Conservation (phyloP, 2,329 filamentous ascomycete genomes). For the Cytospora mali region DNA sequence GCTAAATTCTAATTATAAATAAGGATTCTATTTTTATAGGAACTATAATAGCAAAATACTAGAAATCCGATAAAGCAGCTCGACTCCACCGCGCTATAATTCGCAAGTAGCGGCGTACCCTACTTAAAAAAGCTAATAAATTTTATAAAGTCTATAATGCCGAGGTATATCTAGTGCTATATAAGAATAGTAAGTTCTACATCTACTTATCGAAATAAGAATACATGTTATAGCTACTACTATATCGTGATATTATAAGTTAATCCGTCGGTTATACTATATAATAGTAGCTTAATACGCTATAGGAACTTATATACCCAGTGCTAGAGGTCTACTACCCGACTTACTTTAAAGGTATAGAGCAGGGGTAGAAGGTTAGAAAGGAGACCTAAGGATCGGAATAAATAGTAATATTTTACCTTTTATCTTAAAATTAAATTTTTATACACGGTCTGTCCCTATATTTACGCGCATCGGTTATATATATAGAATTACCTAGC, state of each 20-base stretch:
- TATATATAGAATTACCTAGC: too few relatives aligned
- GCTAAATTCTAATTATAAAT: too few relatives aligned
- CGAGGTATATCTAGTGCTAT: not conserved
- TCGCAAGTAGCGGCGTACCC: not conserved
- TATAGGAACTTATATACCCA: not conserved
- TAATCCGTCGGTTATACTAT: not conserved
- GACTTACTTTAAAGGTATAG: not conserved
- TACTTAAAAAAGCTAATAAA: conserved; percentile 2
- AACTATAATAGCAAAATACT: not conserved
- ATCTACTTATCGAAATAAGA: not conserved
- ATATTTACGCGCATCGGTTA: too few relatives aligned
- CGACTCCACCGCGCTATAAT: not conserved
- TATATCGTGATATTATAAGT: not conserved
- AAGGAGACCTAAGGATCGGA: too few relatives aligned
- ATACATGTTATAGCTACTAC: not conserved
- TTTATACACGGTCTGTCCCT: too few relatives aligned
- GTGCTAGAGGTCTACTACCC: not conserved
- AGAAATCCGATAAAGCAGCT: not conserved
- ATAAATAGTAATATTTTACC: too few relatives aligned
- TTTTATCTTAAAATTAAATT: too few relatives aligned
- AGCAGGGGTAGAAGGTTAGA: not conserved
- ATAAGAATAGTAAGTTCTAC: conserved; percentile 4
- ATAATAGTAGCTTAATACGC: not conserved
- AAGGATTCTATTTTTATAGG: too few relatives aligned
- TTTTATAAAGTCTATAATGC: not conserved